Evolutionary conservation across 495 filamentous ascomycete genomes (phyloP), one percentile per base, ranked within the genome.

Genomic region (Podospora australis): DNA sequence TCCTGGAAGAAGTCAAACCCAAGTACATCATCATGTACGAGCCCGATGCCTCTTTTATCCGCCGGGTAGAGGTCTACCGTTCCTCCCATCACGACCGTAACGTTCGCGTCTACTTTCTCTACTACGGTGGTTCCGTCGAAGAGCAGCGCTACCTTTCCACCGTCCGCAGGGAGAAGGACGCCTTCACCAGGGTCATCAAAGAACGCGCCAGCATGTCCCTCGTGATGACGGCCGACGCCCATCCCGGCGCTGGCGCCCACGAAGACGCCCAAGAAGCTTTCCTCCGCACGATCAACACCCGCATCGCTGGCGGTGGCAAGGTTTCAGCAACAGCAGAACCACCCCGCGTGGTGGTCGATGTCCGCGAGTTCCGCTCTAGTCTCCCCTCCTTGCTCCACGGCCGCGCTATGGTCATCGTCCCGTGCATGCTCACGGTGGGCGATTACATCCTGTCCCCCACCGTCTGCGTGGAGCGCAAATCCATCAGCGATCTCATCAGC

Each of bases 11-110:
- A 68, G 72, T 90, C 48, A 88, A 86, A 46, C 92, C 92, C 1
- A 82, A 86, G 30, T 97, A 95, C 66, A 88, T 98, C 38, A 86
- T 98, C 60, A 97, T 98, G 92, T 98, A 96, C 65, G 91, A 96
- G 61, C 90, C 94, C 14, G 90, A 96, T 56, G 78, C 90, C n/a
- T 80, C 90, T 4, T 98, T 98, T 64, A 95, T 96, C 55, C 82
- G 94, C 28, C 74, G 94, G 21, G 84, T 98, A 7, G 92, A 98
- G 58, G 90, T 96, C 4, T 98, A 97, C 65, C 83, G 94, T 29
- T 94, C 88, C 48, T 96, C 88, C 9, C 92, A 98, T 63, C 83
- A 80, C 26, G 86, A 94, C 58, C 74, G 90, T 24, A 90, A 90
- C 58, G 84, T 97, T 26, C 76, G 84, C 44, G 90, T 95, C 0